Conservation (phyloP, 2,329 filamentous ascomycete species). For the Anisogramma anomala region DNA sequence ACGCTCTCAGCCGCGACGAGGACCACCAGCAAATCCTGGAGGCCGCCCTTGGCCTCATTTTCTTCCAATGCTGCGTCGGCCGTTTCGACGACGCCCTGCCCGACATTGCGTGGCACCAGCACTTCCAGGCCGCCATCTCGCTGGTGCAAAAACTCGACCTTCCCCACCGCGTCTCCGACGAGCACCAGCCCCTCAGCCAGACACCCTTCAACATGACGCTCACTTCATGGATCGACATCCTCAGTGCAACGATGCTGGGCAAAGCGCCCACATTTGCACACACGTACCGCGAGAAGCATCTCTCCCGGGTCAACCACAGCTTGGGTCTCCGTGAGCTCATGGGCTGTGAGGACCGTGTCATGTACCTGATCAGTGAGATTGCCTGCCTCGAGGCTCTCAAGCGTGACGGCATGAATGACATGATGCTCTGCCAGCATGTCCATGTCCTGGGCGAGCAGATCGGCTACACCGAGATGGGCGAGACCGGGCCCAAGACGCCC, state of each 20-base stretch:
- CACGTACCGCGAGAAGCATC: conserved; percentile 89
- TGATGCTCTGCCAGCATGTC: conserved; percentile 80
- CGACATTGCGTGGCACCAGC: conserved; percentile 93
- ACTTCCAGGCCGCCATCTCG: conserved; percentile 83
- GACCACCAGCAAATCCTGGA: conserved; percentile 83
- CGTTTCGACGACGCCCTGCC: conserved; percentile 72
- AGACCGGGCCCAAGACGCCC: conserved; percentile 45
- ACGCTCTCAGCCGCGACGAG: conserved; percentile 66
- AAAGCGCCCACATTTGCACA: conserved; percentile 79
- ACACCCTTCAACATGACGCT: conserved; percentile 93
- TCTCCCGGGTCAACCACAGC: conserved; percentile 49
- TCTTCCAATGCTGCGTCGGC: conserved; percentile 89
- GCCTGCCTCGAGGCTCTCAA: conserved; percentile 89
- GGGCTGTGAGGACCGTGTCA: conserved; percentile 93
- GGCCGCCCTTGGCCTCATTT: conserved; percentile 86
- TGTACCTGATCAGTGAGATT: conserved; percentile 97
- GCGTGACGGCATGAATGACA: conserved; percentile 69
- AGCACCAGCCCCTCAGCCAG: conserved; percentile 46
- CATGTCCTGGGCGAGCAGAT: conserved; percentile 80
- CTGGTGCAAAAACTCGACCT: conserved; percentile 79
- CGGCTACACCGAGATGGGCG: conserved; percentile 60
- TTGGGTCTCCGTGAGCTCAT: conserved; percentile 81
- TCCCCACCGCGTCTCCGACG: conserved; percentile 52
- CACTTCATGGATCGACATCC: conserved; percentile 91
- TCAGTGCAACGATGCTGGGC: conserved; percentile 85